A percentile compares a stretch with the other conserved stretches of the same genome.
Conservation (phyloP, 2,329 filamentous ascomycete genomes). For the Colletotrichum brevisporum region DNA sequence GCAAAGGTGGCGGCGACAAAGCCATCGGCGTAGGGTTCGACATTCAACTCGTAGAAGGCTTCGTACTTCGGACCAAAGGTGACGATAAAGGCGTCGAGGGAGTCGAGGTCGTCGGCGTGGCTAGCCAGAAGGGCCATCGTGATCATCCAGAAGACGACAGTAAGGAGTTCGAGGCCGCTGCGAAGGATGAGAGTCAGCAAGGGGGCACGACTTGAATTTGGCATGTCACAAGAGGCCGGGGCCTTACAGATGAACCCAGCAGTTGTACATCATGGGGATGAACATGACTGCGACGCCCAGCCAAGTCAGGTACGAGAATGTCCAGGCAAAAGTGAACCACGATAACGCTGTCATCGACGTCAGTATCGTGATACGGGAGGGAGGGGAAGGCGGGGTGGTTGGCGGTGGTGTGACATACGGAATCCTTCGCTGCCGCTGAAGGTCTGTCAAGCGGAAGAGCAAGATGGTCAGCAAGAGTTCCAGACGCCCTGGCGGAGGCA, state of each 20-base stretch:
- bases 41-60: constrained; percentile 39
- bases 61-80: constrained; percentile 39
- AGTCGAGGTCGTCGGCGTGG: constrained; percentile 42
- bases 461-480: constrained; percentile 23
- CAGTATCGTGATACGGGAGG: constrained; percentile 6
- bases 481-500: neutral
- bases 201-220: neutral
- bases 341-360: constrained; percentile 34
- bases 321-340: constrained; percentile 42
- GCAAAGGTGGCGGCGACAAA: constrained; percentile 41
- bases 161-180: constrained; percentile 40
- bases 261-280: constrained; percentile 42
- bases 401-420: constrained; percentile 36
- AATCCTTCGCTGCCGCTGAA: constrained; percentile 42
- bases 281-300: constrained; percentile 38
- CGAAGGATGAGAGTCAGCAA: neutral
- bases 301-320: constrained; percentile 41
- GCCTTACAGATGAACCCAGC: constrained; percentile 42
- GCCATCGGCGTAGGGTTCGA: constrained; percentile 34
- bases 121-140: constrained; percentile 40
- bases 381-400: neutral
- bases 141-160: constrained; percentile 41
- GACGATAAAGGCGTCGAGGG: constrained; percentile 38
- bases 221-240: neutral
- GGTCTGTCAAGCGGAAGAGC: constrained; percentile 19